Base-by-base conservation (phyloP, 805 yeast genomes). In the Millerozyma acaciae region DNA sequence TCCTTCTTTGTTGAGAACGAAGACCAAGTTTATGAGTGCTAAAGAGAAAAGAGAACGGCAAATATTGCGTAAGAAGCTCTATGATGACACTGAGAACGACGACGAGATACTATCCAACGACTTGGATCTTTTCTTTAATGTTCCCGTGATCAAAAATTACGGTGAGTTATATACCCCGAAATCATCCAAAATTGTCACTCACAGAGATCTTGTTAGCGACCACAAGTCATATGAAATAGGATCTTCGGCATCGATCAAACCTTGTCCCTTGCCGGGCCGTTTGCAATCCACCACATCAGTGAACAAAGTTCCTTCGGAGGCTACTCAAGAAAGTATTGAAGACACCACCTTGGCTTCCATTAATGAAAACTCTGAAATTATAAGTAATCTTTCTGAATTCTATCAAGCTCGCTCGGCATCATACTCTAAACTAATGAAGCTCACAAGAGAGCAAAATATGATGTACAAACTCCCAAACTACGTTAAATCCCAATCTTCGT, bases 31-130 rank as follows among this genome's bases (percentile, higher is more conserved):
- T 43, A 37, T 57, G 30, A 55, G 53, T 35, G 51, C 62, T 4
- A 48, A 55, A 31, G 69, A 65, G 40, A 50, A 58, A n/a, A 67
- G 63, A 40, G 64, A 57, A 30, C 45, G 72, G 28, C 52, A 59
- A 42, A 53, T 51, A 34, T 43, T 57, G 15, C 51, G 69, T 8
- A 65, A 65, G 42, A 58, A 66, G 41, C 47, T 47, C 21, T 66
- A 64, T 37, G 73, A 66, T 32, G 70, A 65, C 13, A 53, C 61
- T 41, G 65, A 62, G 29, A 54, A 56, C 40, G 70, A 64, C 33
- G 71, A 65, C 31, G 67, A 60, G 21, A 57, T 65, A 17, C 40
- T 62, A 19, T 40, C 55, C 8, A 57, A 59, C 37, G 70, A 65
- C 39, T 40, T 64, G 31, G 66, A 62, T 33, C 47, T 65, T 30